Evolutionary conservation across 2,329 filamentous ascomycete genomes (phyloP).

Genomic region (Didymosphaeria variabile): DNA sequence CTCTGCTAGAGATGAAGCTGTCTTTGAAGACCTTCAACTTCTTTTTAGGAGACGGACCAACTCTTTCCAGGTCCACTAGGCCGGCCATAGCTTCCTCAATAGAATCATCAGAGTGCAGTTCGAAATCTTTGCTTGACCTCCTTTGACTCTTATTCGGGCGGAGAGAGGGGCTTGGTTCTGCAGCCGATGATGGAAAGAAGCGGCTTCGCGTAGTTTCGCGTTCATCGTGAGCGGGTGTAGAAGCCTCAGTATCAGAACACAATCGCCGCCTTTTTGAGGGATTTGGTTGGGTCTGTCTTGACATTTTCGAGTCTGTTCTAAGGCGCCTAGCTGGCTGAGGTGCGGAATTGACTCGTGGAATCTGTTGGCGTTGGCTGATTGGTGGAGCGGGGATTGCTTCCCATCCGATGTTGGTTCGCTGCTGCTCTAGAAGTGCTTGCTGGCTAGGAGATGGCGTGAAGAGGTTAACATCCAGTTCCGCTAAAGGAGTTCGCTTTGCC

Average conservation of each 20-base stretch:
- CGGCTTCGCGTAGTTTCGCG: conserved; percentile 52
- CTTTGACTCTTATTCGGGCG: conserved; percentile 44
- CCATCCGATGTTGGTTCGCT: conserved; percentile 63
- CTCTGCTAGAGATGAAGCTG: conserved; percentile 24
- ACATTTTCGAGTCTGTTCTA: conserved; percentile 45
- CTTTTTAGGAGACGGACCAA: conserved; percentile 40
- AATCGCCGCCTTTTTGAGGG: conserved; percentile 56
- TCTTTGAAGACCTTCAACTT: conserved; percentile 47
- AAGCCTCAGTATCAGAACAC: conserved; percentile 52
- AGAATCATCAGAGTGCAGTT: conserved; percentile 60
- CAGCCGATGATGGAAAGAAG: conserved; percentile 52
- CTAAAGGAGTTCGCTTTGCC: conserved; percentile 68
- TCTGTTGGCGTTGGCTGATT: conserved; percentile 40
- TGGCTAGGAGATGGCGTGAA: conserved; percentile 74
- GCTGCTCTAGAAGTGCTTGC: conserved; percentile 64
- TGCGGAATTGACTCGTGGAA: conserved; percentile 46
- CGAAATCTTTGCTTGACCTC: conserved; percentile 51
- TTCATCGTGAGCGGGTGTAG: conserved; percentile 36
- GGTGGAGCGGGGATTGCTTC: conserved; percentile 60
- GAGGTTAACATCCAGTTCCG: conserved; percentile 72
- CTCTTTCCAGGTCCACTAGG: conserved; percentile 44
- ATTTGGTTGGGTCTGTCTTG: conserved; percentile 55
- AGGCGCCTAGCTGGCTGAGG: conserved; percentile 54
- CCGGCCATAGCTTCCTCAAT: conserved; percentile 54
- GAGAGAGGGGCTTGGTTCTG: conserved; percentile 53